phyloP scores from a whole-genome alignment of 805 yeast species.

The Cyberlindnera maclurae region DNA sequence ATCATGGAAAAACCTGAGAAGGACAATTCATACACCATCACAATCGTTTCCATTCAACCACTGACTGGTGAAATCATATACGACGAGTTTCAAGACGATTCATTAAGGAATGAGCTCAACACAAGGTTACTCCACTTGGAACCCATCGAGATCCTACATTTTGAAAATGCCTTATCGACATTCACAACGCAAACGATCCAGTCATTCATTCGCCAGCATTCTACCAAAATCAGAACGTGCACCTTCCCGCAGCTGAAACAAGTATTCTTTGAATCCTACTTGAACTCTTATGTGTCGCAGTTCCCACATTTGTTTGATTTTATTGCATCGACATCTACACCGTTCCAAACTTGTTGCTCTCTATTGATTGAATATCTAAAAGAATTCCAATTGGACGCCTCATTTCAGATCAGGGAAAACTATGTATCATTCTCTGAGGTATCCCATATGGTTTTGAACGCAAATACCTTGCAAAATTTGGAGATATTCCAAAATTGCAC shows the following conservation, averaged over 20 bases:
- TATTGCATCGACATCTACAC: conserved; percentile 17
- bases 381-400: conserved; percentile 54
- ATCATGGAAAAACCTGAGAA: conserved; percentile 26
- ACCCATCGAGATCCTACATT: conserved; percentile 65
- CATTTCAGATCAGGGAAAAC: conserved; percentile 47
- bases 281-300: conserved; percentile 10
- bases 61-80: conserved; percentile 68
- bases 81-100: conserved; percentile 62
- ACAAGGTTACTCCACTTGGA: conserved; percentile 66
- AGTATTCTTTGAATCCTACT: conserved; percentile 8
- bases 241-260: conserved; percentile 12
- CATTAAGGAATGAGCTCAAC: conserved; percentile 54
- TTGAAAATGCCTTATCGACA: conserved; percentile 30
- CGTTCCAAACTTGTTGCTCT: conserved; percentile 32
- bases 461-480: conserved; percentile 59
- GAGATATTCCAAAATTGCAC: conserved; percentile 71
- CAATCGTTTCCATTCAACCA: conserved; percentile 60
- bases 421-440: conserved; percentile 43
- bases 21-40: conserved; percentile 18
- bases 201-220: conserved; percentile 23
- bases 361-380: conserved; percentile 47
- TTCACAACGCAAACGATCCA: conserved; percentile 5
- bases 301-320: conserved; percentile 22
- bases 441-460: conserved; percentile 48
- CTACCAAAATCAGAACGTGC: conserved; percentile 12